Conservation (phyloP, 2,329 filamentous ascomycete species). For the Clarireedia homoeocarpa region DNA sequence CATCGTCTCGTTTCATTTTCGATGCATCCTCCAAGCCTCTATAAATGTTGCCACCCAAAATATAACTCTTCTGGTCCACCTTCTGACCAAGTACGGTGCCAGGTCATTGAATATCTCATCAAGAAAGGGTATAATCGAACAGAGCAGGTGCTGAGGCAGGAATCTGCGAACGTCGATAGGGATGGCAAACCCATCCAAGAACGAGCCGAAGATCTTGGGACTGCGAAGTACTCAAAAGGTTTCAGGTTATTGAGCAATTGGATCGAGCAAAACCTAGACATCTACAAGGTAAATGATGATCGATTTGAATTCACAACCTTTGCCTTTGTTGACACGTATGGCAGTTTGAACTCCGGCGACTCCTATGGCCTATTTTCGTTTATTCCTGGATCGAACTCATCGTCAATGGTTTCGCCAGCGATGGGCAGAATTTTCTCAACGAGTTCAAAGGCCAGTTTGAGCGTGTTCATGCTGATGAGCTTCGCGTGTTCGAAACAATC, state of each 20-base stretch:
- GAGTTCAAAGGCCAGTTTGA: conserved; percentile 63
- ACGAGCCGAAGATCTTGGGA: conserved; percentile 59
- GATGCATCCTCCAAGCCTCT: no score
- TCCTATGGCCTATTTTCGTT: conserved; percentile 90
- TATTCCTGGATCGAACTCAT: conserved; percentile 85
- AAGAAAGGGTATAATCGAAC: conserved; percentile 94
- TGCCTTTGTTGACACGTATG: not conserved
- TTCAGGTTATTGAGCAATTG: conserved; percentile 70
- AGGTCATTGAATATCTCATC: conserved; percentile 89
- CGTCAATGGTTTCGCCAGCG: conserved; percentile 59
- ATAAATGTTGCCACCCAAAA: no score
- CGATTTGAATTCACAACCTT: not conserved
- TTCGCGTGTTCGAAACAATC: conserved; percentile 67
- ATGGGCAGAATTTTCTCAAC: conserved; percentile 67
- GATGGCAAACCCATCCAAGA: conserved; percentile 68
- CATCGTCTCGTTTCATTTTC: no score
- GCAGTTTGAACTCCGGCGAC: conserved; percentile 76
- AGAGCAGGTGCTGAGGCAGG: conserved; percentile 84
- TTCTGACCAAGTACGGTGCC: not conserved
- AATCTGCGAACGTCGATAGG: conserved; percentile 75
- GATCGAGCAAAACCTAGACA: conserved; percentile 85
- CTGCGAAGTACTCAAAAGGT: conserved; percentile 68
- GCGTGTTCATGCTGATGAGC: conserved; percentile 69
- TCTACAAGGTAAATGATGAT: conserved; percentile 65
- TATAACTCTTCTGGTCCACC: not conserved